Percentiles rank a stretch among this genome's conserved stretches.
These are phyloP conservation scores for Malassezia cuniculi DNA, from an alignment of 1,284 basidiomycete genomes.

Conservation along the genomic window DNA sequence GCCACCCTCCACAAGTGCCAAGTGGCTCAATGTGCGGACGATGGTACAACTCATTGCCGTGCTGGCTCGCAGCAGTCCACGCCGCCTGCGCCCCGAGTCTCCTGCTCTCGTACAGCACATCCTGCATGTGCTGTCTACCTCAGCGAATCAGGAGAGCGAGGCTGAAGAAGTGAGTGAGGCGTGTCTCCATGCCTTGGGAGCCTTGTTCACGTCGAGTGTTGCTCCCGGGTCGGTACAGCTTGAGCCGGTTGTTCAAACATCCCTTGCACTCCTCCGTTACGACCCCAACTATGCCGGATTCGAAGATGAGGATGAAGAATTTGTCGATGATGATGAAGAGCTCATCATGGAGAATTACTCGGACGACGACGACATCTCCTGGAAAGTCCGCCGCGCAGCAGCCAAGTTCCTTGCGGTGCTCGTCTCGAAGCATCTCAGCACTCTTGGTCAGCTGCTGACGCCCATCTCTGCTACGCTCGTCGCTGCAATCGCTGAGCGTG, in stretches of 20 bases:
- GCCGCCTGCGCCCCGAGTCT: constrained; percentile 21
- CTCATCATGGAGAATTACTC: constrained; percentile 56
- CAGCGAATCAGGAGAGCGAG: constrained; percentile 58
- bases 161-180: constrained; percentile 52
- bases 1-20: constrained; percentile 20
- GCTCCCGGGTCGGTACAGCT: constrained; percentile 65
- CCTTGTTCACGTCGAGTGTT: constrained; percentile 61
- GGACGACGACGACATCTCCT: constrained; percentile 97
- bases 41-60: constrained; percentile 68
- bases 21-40: constrained; percentile 48
- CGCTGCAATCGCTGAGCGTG: constrained; percentile 80
- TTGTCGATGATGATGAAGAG: constrained; percentile 52
- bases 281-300: constrained; percentile 89
- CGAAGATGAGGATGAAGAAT: constrained; percentile 52
- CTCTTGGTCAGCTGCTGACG: constrained; percentile 65
- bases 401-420: constrained; percentile 76
- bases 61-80: constrained; percentile 40
- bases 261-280: constrained; percentile 69
- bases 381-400: constrained; percentile 86
- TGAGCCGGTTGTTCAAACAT: constrained; percentile 56
- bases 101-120: constrained; percentile 45
- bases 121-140: constrained; percentile 53
- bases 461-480: constrained; percentile 75
- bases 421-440: constrained; percentile 73
- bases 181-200: constrained; percentile 58